phyloP scores from a whole-genome alignment of 805 yeast species.

The Candida tibetensis region DNA sequence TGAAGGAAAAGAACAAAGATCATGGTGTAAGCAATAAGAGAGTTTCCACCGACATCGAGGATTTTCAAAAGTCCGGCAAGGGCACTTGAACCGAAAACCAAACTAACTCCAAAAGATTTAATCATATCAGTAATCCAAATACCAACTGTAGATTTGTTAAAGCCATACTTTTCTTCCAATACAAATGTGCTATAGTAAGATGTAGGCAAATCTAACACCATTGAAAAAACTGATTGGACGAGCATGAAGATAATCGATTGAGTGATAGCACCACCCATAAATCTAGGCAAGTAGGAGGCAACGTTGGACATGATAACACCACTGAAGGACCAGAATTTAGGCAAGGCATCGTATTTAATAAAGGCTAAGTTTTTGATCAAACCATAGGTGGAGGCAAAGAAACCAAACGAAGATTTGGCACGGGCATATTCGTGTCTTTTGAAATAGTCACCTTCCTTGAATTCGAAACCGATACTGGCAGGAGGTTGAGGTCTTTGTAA shows the following conservation, averaged over 20 bases:
- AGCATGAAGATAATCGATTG: conserved; percentile 66
- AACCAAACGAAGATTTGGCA: conserved; percentile 71
- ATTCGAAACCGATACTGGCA: conserved; percentile 60
- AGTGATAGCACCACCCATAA: conserved; percentile 57
- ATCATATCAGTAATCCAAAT: conserved; percentile 73
- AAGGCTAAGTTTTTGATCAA: conserved; percentile 56
- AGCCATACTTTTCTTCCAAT: conserved; percentile 88
- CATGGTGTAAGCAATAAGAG: conserved; percentile 79
- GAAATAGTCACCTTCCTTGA: conserved; percentile 68
- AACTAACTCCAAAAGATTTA: conserved; percentile 54
- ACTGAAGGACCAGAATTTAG: conserved; percentile 40
- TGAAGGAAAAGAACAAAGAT: conserved; percentile 68
- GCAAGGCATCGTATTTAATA: conserved; percentile 54
- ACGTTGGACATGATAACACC: conserved; percentile 62
- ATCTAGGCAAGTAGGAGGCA: conserved; percentile 36
- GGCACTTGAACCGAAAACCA: conserved; percentile 68
- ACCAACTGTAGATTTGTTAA: conserved; percentile 75
- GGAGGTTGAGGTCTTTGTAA: conserved; percentile 59
- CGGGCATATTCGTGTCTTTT: conserved; percentile 77
- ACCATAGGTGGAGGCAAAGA: conserved; percentile 51
- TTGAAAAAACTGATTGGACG: conserved; percentile 49
- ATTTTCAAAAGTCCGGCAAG: conserved; percentile 76
- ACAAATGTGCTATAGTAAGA: conserved; percentile 79
- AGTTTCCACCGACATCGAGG: conserved; percentile 73
- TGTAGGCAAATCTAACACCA: conserved; percentile 62